Evolutionary conservation across 345 rosid species (phyloP).

Genomic region (Aurinia saxatilis): DNA sequence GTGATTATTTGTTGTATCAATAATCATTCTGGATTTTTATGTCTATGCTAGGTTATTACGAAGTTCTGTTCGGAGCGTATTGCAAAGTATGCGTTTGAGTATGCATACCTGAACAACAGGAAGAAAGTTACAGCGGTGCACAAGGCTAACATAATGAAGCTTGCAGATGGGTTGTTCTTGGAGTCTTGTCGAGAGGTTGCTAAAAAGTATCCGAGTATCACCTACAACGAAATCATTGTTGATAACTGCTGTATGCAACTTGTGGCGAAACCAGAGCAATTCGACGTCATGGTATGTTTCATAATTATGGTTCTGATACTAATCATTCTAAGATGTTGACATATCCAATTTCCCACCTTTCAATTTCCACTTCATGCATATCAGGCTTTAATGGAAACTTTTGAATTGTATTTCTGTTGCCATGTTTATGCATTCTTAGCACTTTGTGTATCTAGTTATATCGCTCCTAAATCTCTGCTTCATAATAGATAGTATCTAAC

Average conservation of each 20-base stretch:
- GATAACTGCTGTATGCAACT: constrained; percentile 99
- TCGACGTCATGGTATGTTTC: constrained; percentile 84
- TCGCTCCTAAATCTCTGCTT: neutral
- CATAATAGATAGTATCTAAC: neutral
- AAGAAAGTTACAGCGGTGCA: constrained; percentile 95
- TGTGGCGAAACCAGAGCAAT: constrained; percentile 97
- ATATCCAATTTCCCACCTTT: neutral
- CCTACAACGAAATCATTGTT: constrained; percentile 85
- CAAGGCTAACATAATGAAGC: constrained; percentile 98
- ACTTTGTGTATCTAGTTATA: neutral
- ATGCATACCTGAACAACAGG: constrained; percentile 93
- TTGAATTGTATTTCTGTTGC: neutral
- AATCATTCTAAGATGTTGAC: neutral
- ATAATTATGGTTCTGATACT: neutral
- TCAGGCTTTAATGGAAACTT: neutral
- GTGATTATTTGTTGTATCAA: neutral
- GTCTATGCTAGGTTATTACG: constrained; percentile 72
- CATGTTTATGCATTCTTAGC: neutral
- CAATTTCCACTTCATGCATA: neutral
- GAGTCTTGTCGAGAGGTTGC: constrained; percentile 98
- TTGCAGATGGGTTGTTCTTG: constrained; percentile 93
- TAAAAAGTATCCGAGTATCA: constrained; percentile 77
- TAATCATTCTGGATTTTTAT: constrained; percentile 13
- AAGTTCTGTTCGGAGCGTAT: constrained; percentile 97
- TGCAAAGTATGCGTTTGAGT: constrained; percentile 96